phyloP scores from a whole-genome alignment of 2,329 filamentous ascomycete species.

The Mollisia scopiformis region DNA sequence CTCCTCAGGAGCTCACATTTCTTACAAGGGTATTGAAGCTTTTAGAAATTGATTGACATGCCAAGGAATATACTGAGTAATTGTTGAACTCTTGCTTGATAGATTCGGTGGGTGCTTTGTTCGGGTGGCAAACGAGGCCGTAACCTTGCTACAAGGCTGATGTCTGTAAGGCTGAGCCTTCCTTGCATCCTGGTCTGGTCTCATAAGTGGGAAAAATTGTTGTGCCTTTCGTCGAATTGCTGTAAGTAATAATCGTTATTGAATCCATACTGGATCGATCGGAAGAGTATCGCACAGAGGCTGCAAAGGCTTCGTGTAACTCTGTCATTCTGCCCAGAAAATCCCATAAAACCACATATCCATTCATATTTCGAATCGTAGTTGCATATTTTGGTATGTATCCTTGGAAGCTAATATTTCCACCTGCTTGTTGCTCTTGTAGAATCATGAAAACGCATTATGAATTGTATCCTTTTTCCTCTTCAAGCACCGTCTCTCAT shows the following conservation, averaged over 20 bases:
- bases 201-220: too few species aligned
- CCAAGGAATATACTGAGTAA: not conserved
- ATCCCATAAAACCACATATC: too few species aligned
- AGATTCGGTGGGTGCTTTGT: not conserved
- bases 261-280: too few species aligned
- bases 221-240: too few species aligned
- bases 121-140: not conserved
- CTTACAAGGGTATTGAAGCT: not conserved
- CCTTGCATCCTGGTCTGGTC: too few species aligned
- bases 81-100: not conserved
- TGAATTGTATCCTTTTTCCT: not conserved
- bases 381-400: too few species aligned
- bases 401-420: too few species aligned
- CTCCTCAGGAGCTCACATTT: not conserved
- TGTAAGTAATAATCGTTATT: too few species aligned
- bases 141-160: not conserved
- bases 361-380: too few species aligned
- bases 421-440: not conserved
- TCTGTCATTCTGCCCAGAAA: too few species aligned
- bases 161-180: not conserved
- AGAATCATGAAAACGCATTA: not conserved
- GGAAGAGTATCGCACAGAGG: too few species aligned
- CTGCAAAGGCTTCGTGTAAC: too few species aligned
- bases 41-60: not conserved
- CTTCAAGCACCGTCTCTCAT: constrained; percentile 20